Evolutionary conservation across 805 yeast species (phyloP), one percentile per base, ranked within the genome.

Genomic region (Saturnispora serradocipensis): DNA sequence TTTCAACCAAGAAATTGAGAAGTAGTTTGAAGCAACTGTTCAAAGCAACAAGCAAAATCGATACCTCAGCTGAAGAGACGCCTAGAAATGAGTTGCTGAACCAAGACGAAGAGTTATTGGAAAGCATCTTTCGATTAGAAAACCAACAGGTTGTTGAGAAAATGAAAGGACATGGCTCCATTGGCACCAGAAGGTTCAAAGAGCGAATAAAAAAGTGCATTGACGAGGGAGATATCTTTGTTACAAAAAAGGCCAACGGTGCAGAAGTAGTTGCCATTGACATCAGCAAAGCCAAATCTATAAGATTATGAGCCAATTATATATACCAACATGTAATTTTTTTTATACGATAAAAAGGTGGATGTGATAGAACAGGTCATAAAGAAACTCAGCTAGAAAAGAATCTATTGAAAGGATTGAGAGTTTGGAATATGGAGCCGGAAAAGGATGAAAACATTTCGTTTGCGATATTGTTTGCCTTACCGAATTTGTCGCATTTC

Each of bases 401-500:
- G 27, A 62, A 48, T 34, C 58, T 50, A 25, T 54, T 53, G 15
- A 67, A 73, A 66, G 69, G 66, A 53, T 76, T 79, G 28, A 82
- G 59, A 56, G 81, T 75, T 18, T 71, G 63, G 28, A 81, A 63
- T 11, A 67, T 20, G 10, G 57, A 50, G 35, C 76, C 72, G 0
- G 82, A 68, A 25, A 83, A 75, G 39, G 73, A 70, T 4, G 83
- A 77, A 58, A 84, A 71, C 9, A 85, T 62, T 58, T 73, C 76
- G 25, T 73, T 69, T 5, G 90, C 88, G 49, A 85, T 63, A 50
- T 71, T 74, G 63, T 84, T 84, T 27, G 95, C 96, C 63, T 81
- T 85, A 47, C 95, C 88, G 68, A 90, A 91, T 69, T 86, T 88
- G 65, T 90, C 97, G 67, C 97, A 88, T 60, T 87, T 78, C 25